Evolutionary conservation across 352 stramenopile species (phyloP), one percentile per base, ranked within the genome.

Genomic region (Globisporangium takayamanum): DNA sequence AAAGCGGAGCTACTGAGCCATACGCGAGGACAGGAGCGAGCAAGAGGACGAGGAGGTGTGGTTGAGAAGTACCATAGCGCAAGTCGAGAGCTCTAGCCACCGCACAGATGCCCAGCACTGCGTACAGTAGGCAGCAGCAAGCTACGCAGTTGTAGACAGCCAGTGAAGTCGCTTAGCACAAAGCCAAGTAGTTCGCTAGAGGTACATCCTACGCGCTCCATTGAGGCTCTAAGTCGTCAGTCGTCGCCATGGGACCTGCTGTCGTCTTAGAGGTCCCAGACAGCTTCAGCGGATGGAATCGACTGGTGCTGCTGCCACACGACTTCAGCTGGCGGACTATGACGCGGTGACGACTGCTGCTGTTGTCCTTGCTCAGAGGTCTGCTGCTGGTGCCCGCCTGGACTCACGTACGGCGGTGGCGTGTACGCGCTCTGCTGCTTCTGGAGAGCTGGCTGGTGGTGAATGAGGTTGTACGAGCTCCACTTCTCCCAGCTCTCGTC

Each of bases 401-500:
- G 56, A 47, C 78, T 76, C 50, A 88, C 74, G 51, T 78, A 92
- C 11, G 50, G 52, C 5, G 79, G 79, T 44, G 81, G 79, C 14
- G 66, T 66, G 59, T 89, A 89, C 30, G 44, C 55, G 18, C 55
- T 65, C 36, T 72, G 67, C 36, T 76, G 59, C 10, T 72, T 65
- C 54, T 66, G 53, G 7, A 52, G 57, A 28, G 56, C 63, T 15
- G 67, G 59, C 8, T 69, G 63, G 60, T 84, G 50, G 63, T 92
- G 76, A 53, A 89, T 77, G 57, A 89, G 71, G 58, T 87, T 78
- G 73, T 81, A 89, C 15, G 79, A 89, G 58, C 79, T 89, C 71
- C 73, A 89, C 50, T 78, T 74, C 64, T 89, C 88, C 79, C 79
- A 92, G 60, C 81, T 91, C 56, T 92, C 79, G 63, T 92, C 81